Percentiles rank a stretch among this genome's conserved stretches.
Conservation (phyloP, 2,329 filamentous ascomycete species). For the Orbilia quercus region DNA sequence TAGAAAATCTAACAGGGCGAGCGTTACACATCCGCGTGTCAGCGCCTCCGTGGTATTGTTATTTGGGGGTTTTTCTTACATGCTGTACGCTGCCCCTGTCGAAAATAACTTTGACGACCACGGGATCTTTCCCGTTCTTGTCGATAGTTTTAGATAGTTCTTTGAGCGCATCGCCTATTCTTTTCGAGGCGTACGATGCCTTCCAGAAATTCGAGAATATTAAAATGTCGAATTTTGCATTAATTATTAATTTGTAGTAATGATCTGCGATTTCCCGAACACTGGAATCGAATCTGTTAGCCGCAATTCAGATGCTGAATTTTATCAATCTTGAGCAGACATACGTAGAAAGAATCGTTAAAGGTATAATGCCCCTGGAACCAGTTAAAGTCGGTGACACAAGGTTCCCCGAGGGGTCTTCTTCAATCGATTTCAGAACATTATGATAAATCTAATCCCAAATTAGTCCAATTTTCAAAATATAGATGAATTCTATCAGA, state of each 20-base stretch:
- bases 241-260: slow-evolving; percentile 41
- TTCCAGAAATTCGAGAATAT: slow-evolving; percentile 54
- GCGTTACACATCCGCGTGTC: too few relatives aligned
- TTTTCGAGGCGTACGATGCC: slow-evolving; percentile 23
- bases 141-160: slow-evolving; percentile 13
- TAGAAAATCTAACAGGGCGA: slow-evolving; percentile 26
- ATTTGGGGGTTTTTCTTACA: slow-evolving; percentile 1
- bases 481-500: not conserved
- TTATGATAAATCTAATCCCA: slow-evolving; percentile 35
- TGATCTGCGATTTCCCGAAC: slow-evolving; percentile 46
- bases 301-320: too few relatives aligned
- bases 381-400: slow-evolving; percentile 5
- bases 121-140: not conserved
- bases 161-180: slow-evolving; percentile 28
- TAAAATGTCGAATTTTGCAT: slow-evolving; percentile 29
- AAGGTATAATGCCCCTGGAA: slow-evolving; percentile 6
- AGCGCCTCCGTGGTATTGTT: not conserved
- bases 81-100: slow-evolving; percentile 33
- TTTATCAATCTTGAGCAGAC: not conserved
- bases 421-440: slow-evolving; percentile 14
- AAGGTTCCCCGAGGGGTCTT: slow-evolving; percentile 2
- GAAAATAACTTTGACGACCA: slow-evolving; percentile 40
- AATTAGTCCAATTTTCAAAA: not conserved
- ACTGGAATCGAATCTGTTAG: not conserved
- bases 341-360: slow-evolving; percentile 46